A percentile compares a stretch with the other conserved stretches of the same genome.
phyloP scores from a whole-genome alignment of 1,284 basidiomycete genomes.

The Heliocybe sulcata region DNA sequence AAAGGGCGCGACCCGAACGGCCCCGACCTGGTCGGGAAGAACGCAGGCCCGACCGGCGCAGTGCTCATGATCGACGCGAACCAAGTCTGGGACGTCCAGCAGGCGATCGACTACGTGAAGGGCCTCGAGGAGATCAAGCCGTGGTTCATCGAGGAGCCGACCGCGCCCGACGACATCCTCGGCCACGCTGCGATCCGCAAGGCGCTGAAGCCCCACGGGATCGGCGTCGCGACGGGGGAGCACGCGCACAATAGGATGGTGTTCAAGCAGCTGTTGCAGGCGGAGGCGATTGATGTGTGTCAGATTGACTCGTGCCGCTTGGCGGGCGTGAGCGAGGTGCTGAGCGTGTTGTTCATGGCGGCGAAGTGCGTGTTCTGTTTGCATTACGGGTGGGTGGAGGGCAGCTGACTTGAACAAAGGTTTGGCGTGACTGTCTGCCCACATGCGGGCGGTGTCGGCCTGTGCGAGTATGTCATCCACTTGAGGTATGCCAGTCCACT shows the following conservation, averaged over 20 bases:
- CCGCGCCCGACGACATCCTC: conserved; percentile 86
- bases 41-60: conserved; percentile 88
- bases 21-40: conserved; percentile 72
- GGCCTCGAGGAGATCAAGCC: conserved; percentile 78
- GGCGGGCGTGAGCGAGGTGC: conserved; percentile 89
- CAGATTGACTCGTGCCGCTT: conserved; percentile 95
- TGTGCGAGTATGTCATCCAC: conserved; percentile 92
- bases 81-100: conserved; percentile 93
- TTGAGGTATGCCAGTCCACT: conserved; percentile 40
- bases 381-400: not conserved
- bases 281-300: conserved; percentile 91
- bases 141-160: conserved; percentile 98
- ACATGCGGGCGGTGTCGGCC: conserved; percentile 91
- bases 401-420: conserved; percentile 24
- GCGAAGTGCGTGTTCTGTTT: conserved; percentile 57
- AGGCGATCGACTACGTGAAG: conserved; percentile 90
- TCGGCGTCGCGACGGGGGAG: conserved; percentile 94
- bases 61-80: conserved; percentile 98
- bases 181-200: conserved; percentile 81
- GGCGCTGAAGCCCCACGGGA: conserved; percentile 74
- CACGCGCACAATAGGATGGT: conserved; percentile 94
- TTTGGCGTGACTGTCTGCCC: conserved; percentile 88
- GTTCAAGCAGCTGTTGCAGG: conserved; percentile 96
- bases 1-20: conserved; percentile 53
- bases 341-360: conserved; percentile 91